Evolutionary conservation across 805 yeast genomes (phyloP), one percentile per base, ranked within the genome.

Genomic region (Spathaspora sp.): DNA sequence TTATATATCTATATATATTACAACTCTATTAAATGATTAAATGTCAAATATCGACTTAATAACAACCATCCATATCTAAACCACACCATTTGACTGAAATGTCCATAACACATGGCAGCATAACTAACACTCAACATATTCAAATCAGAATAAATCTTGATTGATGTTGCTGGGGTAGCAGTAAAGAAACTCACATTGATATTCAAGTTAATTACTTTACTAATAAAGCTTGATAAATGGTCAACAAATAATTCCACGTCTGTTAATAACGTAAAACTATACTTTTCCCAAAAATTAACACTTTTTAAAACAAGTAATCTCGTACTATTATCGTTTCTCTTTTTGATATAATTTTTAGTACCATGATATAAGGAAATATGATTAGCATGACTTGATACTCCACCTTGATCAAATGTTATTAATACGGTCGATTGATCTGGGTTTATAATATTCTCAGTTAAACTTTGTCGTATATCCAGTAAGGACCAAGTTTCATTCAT

Each of bases 71-170:
- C 85, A 72, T 87, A 88, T 57, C 99, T 77, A 66, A 86, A 94
- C 97, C 97, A 93, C 8, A 87, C 92, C 88, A 94, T 88, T 66
- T 94, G 99, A 1, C 96, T 83, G 55, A 76, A 76, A 68, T 94
- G 98, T 2, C 87, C 96, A 56, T 77, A 76, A 2, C 85, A 70
- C 97, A 93, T 90, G 3, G 96, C 87, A 0, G 86, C 78, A 50
- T 84, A 74, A 42, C 77, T 68, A 51, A 67, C 71, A 51, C 71
- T 67, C 50, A 68, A 64, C 72, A 70, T 72, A 52, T 70, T 72
- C 52, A 72, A 61, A 53, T 69, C 75, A 17, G 71, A 65, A 57
- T 69, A 77, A 18, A 78, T 64, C 52, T 66, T 68, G 26, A 78
- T 55, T n/a, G 75, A 63, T 2, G 65, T 54, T 23, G 54, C 52